These are phyloP conservation scores for Auricularia heimuer DNA, from an alignment of 768 basidiomycete genomes.

Conservation along the genomic window DNA sequence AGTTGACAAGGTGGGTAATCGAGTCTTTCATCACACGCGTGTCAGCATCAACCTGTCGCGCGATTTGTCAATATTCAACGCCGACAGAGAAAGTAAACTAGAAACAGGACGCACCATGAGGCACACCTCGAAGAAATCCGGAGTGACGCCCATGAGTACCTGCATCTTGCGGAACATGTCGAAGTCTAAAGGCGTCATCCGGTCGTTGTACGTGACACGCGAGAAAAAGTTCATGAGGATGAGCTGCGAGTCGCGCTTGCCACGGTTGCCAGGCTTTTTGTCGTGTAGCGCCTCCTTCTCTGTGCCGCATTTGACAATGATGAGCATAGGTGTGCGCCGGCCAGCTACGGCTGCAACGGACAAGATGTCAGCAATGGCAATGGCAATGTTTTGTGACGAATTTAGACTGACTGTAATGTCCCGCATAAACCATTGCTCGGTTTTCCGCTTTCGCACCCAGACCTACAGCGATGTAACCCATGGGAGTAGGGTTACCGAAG, in stretches of 20 bases:
- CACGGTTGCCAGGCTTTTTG: slow-evolving; percentile 94
- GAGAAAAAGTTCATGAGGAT: slow-evolving; percentile 99
- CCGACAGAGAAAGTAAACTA: background rate
- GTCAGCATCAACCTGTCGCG: slow-evolving; percentile 86
- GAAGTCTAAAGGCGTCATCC: slow-evolving; percentile 95
- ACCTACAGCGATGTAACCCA: slow-evolving; percentile 89
- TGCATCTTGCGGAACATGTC: slow-evolving; percentile 97
- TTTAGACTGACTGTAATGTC: slow-evolving; percentile 83
- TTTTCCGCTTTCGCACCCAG: slow-evolving; percentile 85
- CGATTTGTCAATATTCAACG: slow-evolving; percentile 4
- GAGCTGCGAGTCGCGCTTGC: slow-evolving; percentile 96
- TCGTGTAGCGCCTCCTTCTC: slow-evolving; percentile 73
- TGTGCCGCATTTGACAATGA: slow-evolving; percentile 94
- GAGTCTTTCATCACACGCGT: slow-evolving; percentile 92
- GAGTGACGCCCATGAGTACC: slow-evolving; percentile 95
- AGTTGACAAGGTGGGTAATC: slow-evolving; percentile 84
- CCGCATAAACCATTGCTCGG: slow-evolving; percentile 96
- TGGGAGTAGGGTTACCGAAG: slow-evolving; percentile 91
- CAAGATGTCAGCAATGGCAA: slow-evolving; percentile 17
- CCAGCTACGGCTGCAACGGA: slow-evolving; percentile 55
- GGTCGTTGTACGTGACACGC: slow-evolving; percentile 97
- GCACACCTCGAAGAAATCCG: slow-evolving; percentile 95
- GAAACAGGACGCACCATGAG: slow-evolving; percentile 68
- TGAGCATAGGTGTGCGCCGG: slow-evolving; percentile 84
- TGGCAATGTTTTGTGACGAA: background rate